Evolutionary conservation across 208 protist genomes (phyloP).

Genomic region (Acanthamoeba quina): DNA sequence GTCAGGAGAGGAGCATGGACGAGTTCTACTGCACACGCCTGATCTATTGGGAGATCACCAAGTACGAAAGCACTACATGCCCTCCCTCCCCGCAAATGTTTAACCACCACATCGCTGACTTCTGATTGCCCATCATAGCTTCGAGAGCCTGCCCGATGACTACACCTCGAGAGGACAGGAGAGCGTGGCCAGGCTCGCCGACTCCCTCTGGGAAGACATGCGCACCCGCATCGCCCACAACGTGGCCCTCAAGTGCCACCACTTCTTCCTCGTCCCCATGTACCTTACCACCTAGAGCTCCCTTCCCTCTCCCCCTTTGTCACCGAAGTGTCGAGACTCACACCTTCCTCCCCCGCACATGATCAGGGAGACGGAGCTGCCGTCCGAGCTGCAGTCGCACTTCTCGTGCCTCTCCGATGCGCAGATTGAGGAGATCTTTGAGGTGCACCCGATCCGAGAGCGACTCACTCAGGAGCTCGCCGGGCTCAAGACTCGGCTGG

Average conservation of each 20-base stretch:
- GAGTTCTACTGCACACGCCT: constrained; percentile 85
- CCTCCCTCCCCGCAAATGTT: not conserved
- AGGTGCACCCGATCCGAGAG: constrained; percentile 79
- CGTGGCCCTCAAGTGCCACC: constrained; percentile 85
- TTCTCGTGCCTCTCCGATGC: constrained; percentile 79
- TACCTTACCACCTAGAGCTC: too few species aligned
- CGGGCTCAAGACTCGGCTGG: constrained; percentile 77
- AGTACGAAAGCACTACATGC: constrained; percentile 50
- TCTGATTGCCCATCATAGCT: not conserved
- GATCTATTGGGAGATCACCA: constrained; percentile 83
- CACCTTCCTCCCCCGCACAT: not conserved
- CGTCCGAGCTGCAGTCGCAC: constrained; percentile 80
- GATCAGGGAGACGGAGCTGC: constrained; percentile 79
- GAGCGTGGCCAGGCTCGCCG: constrained; percentile 79
- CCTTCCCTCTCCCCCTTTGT: too few species aligned
- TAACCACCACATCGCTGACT: not conserved
- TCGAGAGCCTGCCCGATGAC: constrained; percentile 42
- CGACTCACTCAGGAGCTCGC: constrained; percentile 77
- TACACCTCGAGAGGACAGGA: constrained; percentile 74
- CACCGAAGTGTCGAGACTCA: not conserved
- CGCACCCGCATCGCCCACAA: constrained; percentile 83
- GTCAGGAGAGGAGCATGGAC: constrained; percentile 81
- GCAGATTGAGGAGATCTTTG: constrained; percentile 83
- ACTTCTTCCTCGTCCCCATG: constrained; percentile 89
- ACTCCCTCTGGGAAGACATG: constrained; percentile 80